These are phyloP conservation scores for Nicotiana benthamiana DNA, from an alignment of 257 asterid genomes.

Conservation along the genomic window DNA sequence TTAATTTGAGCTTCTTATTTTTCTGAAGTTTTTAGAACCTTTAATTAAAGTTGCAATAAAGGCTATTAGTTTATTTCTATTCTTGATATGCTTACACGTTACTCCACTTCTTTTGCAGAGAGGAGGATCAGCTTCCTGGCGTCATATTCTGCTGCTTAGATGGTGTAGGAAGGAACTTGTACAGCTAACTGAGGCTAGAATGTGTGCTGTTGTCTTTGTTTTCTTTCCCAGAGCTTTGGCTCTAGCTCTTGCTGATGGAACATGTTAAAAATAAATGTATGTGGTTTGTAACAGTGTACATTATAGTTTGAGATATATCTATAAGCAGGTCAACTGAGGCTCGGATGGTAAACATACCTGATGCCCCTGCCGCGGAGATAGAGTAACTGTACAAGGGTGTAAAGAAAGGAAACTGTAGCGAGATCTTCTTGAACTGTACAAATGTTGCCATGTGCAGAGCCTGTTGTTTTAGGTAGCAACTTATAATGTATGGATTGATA, in stretches of 20 bases:
- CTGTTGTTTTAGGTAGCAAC: slow-evolving; percentile 11
- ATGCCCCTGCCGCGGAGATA: slow-evolving; percentile 33
- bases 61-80: not conserved
- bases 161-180: slow-evolving; percentile 34
- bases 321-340: slow-evolving; percentile 37
- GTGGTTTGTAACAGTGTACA: slow-evolving; percentile 46
- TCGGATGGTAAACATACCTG: slow-evolving; percentile 30
- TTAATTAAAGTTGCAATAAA: not conserved
- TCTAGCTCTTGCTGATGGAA: slow-evolving; percentile 25
- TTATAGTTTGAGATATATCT: slow-evolving; percentile 41
- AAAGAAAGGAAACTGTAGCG: slow-evolving; percentile 13
- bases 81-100: not conserved
- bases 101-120: slow-evolving; percentile 35
- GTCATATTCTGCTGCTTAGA: slow-evolving; percentile 28
- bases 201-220: slow-evolving; percentile 17
- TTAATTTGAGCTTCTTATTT: not conserved
- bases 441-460: slow-evolving; percentile 20
- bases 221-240: slow-evolving; percentile 17
- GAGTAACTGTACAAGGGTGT: slow-evolving; percentile 30
- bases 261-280: slow-evolving; percentile 32
- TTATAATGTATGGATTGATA: slow-evolving; percentile 17
- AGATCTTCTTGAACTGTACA: not conserved
- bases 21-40: not conserved
- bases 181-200: slow-evolving; percentile 62
- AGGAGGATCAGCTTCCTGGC: slow-evolving; percentile 62